phyloP scores from a whole-genome alignment of 225 moss, liverwort and hornwort species.

The Straminergon stramineum region DNA sequence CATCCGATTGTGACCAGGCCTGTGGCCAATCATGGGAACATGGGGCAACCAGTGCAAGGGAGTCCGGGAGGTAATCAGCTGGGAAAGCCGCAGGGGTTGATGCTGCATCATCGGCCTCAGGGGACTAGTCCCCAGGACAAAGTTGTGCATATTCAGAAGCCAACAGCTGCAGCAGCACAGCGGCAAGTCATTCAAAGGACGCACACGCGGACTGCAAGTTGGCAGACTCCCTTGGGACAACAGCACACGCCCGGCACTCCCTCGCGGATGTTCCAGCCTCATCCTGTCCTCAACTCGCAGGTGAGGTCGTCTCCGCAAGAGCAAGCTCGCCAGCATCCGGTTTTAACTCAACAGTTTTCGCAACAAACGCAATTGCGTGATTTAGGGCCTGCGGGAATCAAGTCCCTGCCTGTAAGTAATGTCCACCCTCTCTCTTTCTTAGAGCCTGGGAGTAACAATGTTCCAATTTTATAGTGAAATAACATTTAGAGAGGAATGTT shows the following conservation, averaged over 20 bases:
- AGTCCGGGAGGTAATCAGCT: slow-evolving; percentile 16
- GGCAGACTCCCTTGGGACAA: slow-evolving; percentile 28
- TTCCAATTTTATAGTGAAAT: background rate
- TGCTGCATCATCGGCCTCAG: slow-evolving; percentile 31
- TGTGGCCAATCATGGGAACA: slow-evolving; percentile 31
- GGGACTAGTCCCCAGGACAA: slow-evolving; percentile 37
- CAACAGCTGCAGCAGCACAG: slow-evolving; percentile 11
- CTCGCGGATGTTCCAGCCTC: slow-evolving; percentile 41
- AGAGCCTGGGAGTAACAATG: background rate
- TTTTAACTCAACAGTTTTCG: slow-evolving; percentile 22
- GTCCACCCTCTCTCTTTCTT: background rate
- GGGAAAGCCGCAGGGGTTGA: slow-evolving; percentile 32
- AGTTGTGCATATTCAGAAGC: slow-evolving; percentile 22
- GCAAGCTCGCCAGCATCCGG: slow-evolving; percentile 35
- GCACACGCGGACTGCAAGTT: slow-evolving; percentile 29
- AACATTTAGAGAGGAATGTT: background rate
- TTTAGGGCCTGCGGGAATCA: slow-evolving; percentile 17
- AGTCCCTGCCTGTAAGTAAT: slow-evolving; percentile 30
- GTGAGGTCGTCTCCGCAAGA: slow-evolving; percentile 31
- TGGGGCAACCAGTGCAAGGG: slow-evolving; percentile 23
- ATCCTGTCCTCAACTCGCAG: slow-evolving; percentile 28
- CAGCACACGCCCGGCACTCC: slow-evolving; percentile 41
- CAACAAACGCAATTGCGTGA: slow-evolving; percentile 41
- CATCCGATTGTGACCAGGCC: slow-evolving; percentile 41
- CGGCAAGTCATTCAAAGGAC: slow-evolving; percentile 28